A percentile compares a stretch with the other conserved stretches of the same genome.
Conservation (phyloP, 352 stramenopile species). For the Pelagophyceae sp. region DNA sequence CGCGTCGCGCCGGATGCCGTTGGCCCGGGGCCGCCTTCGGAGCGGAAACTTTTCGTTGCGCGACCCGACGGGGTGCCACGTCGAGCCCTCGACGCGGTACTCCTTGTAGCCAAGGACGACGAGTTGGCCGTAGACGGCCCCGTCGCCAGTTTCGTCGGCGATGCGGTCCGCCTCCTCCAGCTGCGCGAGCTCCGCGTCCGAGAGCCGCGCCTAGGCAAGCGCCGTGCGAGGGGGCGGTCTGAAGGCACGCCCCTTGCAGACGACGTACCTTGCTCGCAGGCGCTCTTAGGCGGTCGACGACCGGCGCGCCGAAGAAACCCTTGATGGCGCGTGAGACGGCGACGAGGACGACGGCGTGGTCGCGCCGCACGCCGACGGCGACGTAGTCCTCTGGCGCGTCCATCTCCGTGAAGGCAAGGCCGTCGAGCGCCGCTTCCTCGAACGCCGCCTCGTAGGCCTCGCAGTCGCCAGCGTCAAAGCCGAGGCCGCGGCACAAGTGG, state of each 20-base stretch:
- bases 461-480: constrained; percentile 8
- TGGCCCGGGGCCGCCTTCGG: constrained; percentile 21
- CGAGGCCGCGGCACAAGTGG: neutral
- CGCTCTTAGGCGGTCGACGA: no score
- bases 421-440: neutral
- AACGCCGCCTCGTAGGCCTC: constrained; percentile 20
- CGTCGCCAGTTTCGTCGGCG: constrained; percentile 19
- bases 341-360: constrained; percentile 20
- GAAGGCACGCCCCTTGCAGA: neutral
- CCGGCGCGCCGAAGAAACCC: constrained; percentile 11
- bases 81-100: constrained; percentile 30
- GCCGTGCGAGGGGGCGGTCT: no score
- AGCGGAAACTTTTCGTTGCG: constrained; percentile 32
- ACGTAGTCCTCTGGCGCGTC: constrained; percentile 18
- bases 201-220: neutral
- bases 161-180: constrained; percentile 8
- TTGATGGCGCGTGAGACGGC: constrained; percentile 10
- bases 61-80: constrained; percentile 29
- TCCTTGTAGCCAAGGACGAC: constrained; percentile 37
- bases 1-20: constrained; percentile 28
- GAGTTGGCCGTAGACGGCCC: constrained; percentile 32
- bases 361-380: constrained; percentile 13
- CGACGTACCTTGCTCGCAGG: no score
- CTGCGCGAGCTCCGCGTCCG: constrained; percentile 6
- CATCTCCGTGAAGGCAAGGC: constrained; percentile 15